These are phyloP conservation scores for Earliella scabrosa DNA, from an alignment of 1,284 basidiomycete genomes.

Conservation along the genomic window DNA sequence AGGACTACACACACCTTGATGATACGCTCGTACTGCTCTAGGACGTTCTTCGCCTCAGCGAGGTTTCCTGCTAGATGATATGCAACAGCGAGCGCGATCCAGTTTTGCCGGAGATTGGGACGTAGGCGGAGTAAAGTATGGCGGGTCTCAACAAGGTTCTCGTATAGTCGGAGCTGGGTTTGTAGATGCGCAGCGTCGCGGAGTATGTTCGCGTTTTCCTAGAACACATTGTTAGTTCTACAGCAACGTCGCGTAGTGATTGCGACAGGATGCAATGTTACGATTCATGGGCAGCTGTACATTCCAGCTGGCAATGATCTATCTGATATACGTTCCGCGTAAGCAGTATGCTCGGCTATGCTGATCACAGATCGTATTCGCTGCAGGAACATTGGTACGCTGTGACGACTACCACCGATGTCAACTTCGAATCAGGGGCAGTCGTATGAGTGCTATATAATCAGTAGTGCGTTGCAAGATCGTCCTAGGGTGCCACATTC, in stretches of 20 bases:
- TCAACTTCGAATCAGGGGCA: too few relatives aligned
- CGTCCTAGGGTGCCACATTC: too few relatives aligned
- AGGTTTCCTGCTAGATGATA: slow-evolving; percentile 85
- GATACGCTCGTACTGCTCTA: slow-evolving; percentile 70
- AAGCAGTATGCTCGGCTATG: too few relatives aligned
- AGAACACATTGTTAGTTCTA: slow-evolving; percentile 3
- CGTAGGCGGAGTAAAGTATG: slow-evolving; percentile 82
- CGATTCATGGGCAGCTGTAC: neutral
- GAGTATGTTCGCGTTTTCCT: slow-evolving; percentile 95
- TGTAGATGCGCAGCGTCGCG: slow-evolving; percentile 92
- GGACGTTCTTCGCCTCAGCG: slow-evolving; percentile 71
- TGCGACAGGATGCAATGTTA: neutral
- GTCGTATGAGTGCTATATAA: too few relatives aligned
- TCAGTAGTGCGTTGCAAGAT: too few relatives aligned
- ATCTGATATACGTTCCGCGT: too few relatives aligned
- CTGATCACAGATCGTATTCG: too few relatives aligned
- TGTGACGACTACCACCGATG: too few relatives aligned
- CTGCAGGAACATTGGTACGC: too few relatives aligned
- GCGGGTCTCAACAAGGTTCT: slow-evolving; percentile 82
- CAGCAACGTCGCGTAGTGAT: neutral
- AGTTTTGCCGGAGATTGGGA: slow-evolving; percentile 87
- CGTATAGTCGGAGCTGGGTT: slow-evolving; percentile 88
- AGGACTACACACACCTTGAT: slow-evolving; percentile 53
- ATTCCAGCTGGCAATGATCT: too few relatives aligned
- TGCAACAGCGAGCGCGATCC: slow-evolving; percentile 90